Conservation (phyloP, 1,139 yeast genomes). For the Blastobotrys elegans region DNA sequence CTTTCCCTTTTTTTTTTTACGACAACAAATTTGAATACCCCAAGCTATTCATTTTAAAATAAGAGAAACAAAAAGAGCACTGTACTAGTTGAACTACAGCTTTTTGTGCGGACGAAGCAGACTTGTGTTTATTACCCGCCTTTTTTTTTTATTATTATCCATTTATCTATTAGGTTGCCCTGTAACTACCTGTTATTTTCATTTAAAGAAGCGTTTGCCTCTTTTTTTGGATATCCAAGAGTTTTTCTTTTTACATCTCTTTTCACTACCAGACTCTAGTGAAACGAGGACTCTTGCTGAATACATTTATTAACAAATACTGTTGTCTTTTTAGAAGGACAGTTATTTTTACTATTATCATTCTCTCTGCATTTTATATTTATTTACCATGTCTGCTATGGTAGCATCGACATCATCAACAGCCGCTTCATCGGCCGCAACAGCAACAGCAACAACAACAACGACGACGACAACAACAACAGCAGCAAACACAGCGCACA, state of each 20-base stretch:
- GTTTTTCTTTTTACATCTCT: too few species aligned
- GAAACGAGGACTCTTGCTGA: too few species aligned
- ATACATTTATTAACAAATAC: not conserved
- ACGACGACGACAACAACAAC: slow-evolving; percentile 5
- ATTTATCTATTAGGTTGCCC: too few species aligned
- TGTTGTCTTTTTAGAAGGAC: slow-evolving; percentile 12
- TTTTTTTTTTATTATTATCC: slow-evolving; percentile 3
- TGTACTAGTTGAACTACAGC: slow-evolving; percentile 1
- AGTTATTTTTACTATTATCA: slow-evolving; percentile 1
- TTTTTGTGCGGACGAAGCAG: slow-evolving; percentile 10
- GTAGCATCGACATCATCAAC: slow-evolving; percentile 1
- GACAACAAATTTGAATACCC: too few species aligned
- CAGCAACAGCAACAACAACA: slow-evolving; percentile 1
- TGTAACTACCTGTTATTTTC: too few species aligned
- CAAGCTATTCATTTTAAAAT: not conserved
- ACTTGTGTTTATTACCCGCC: slow-evolving; percentile 5
- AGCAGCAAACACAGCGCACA: not conserved
- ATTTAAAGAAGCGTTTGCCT: too few species aligned
- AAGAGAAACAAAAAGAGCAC: slow-evolving; percentile 4
- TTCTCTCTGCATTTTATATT: not conserved
- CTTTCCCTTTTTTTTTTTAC: not conserved
- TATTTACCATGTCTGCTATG: slow-evolving; percentile 6
- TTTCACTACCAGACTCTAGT: too few species aligned
- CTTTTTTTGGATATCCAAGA: too few species aligned
- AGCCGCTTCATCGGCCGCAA: not conserved